These are phyloP conservation scores for Leccinum obscurum DNA, from an alignment of 768 basidiomycete genomes.

Conservation along the genomic window DNA sequence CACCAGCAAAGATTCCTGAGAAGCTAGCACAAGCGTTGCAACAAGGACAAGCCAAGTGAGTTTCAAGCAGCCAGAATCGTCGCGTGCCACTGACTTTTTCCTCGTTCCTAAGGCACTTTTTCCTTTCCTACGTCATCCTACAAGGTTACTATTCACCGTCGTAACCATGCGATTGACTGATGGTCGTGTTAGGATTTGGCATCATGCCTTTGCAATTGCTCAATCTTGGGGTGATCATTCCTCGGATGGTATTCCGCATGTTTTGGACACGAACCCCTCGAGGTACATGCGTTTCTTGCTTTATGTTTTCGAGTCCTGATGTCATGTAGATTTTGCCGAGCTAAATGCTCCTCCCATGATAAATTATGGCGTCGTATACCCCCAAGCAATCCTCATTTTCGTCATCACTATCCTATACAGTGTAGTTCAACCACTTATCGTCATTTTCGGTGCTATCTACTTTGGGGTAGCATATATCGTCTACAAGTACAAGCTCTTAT, in stretches of 20 bases:
- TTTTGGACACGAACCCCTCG: slow-evolving; percentile 89
- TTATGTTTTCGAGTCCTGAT: background rate
- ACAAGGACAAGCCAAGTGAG: slow-evolving; percentile 68
- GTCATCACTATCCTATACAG: slow-evolving; percentile 94
- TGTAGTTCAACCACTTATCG: slow-evolving; percentile 92
- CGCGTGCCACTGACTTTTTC: slow-evolving; percentile 10
- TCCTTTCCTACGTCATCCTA: slow-evolving; percentile 80
- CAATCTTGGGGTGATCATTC: slow-evolving; percentile 86
- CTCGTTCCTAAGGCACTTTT: slow-evolving; percentile 63
- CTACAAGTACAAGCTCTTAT: slow-evolving; percentile 97
- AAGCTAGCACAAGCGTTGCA: slow-evolving; percentile 85
- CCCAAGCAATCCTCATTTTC: slow-evolving; percentile 94
- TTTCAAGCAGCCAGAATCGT: slow-evolving; percentile 3
- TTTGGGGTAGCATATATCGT: slow-evolving; percentile 96
- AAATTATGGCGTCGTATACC: slow-evolving; percentile 96
- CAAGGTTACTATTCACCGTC: slow-evolving; percentile 51
- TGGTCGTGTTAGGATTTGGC: slow-evolving; percentile 60
- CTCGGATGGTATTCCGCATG: slow-evolving; percentile 68
- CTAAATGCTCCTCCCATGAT: slow-evolving; percentile 97
- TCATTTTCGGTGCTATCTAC: slow-evolving; percentile 93
- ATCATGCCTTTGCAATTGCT: slow-evolving; percentile 96
- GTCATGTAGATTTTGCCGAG: slow-evolving; percentile 83
- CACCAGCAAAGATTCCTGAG: slow-evolving; percentile 91
- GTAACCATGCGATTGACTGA: slow-evolving; percentile 6
- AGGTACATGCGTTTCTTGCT: slow-evolving; percentile 46